Conservation (phyloP, 169 alveolate genomes). For the Plasmodium falciparum region DNA sequence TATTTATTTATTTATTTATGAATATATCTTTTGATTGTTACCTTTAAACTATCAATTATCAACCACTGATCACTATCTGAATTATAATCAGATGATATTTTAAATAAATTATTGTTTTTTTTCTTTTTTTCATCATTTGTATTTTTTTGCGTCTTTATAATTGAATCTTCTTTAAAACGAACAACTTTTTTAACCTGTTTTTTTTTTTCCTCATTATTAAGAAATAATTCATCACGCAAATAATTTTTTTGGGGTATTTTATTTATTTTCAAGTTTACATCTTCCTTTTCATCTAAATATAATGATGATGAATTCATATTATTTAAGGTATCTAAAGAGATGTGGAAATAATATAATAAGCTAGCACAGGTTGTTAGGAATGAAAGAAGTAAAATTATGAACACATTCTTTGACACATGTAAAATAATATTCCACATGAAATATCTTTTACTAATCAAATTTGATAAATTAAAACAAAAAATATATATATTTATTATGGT, state of each 20-base stretch:
- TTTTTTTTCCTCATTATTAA: conserved; percentile 22
- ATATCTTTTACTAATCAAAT: conserved; percentile 70
- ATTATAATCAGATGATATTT: conserved; percentile 33
- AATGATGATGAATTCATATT: conserved; percentile 22
- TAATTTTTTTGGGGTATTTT: conserved; percentile 17
- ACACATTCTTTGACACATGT: conserved; percentile 59
- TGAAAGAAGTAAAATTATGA: conserved; percentile 60
- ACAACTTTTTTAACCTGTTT: conserved; percentile 33
- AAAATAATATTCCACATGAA: conserved; percentile 64
- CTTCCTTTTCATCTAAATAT: conserved; percentile 43
- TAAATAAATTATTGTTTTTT: conserved; percentile 28
- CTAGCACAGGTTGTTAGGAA: conserved; percentile 66
- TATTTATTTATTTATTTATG: neutral
- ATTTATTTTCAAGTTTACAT: conserved; percentile 22
- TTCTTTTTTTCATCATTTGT: conserved; percentile 26
- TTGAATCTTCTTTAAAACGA: conserved; percentile 55
- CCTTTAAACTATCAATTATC: conserved; percentile 75
- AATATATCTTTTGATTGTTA: conserved; percentile 10
- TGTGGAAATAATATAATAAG: conserved; percentile 38
- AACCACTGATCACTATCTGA: conserved; percentile 75
- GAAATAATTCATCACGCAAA: conserved; percentile 15
- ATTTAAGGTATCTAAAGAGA: conserved; percentile 53
- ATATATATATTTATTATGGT: conserved; percentile 53
- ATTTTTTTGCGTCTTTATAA: conserved; percentile 8
- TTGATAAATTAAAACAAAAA: conserved; percentile 64